These are phyloP conservation scores for Lolium rigidum DNA, from an alignment of 176 grass and related monocot genomes.

Conservation along the genomic window DNA sequence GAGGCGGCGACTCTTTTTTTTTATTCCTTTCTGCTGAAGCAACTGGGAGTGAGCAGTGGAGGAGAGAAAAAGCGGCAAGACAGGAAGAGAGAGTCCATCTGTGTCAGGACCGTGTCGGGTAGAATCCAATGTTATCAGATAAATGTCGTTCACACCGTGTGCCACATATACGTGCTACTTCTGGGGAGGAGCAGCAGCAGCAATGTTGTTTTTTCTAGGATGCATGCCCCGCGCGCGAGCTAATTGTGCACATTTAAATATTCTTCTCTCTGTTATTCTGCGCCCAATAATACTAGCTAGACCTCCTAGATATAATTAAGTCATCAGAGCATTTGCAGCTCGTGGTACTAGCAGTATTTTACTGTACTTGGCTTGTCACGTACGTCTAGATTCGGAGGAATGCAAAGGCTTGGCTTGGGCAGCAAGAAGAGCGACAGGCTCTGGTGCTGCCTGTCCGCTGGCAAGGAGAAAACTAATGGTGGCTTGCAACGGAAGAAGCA, in stretches of 20 bases:
- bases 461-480: no score
- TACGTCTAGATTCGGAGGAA: background rate
- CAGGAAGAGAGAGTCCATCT: background rate
- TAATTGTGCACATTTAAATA: no score
- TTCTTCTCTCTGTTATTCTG: background rate
- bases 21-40: background rate
- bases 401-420: no score
- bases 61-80: no score
- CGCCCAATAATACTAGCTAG: no score
- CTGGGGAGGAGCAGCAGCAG: background rate
- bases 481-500: background rate
- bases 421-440: background rate
- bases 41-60: background rate
- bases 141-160: conserved; percentile 19
- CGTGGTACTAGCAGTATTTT: no score
- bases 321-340: no score
- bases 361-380: background rate
- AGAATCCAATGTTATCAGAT: background rate
- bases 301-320: no score
- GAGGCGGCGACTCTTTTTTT: conserved; percentile 22
- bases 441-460: background rate
- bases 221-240: background rate
- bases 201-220: background rate
- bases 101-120: background rate
- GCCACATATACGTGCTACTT: background rate